These are phyloP conservation scores for Pascua sp. DNA, from an alignment of 1,284 basidiomycete species.

Conservation along the genomic window DNA sequence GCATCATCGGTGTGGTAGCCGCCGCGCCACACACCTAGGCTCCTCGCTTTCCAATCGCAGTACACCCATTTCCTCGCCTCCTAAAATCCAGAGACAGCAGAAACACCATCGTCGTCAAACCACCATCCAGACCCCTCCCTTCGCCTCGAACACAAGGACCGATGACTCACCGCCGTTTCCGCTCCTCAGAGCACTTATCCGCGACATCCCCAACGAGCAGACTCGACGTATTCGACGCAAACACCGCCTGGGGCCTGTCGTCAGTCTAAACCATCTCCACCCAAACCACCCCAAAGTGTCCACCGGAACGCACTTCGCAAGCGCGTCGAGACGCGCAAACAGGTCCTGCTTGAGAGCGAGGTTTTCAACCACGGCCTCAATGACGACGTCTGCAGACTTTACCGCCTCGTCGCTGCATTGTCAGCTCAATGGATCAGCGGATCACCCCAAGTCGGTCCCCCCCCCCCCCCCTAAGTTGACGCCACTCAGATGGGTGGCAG, in stretches of 20 bases:
- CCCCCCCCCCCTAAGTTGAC: too few relatives aligned
- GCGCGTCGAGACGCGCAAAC: conserved; percentile 54
- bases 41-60: too few relatives aligned
- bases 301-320: conserved; percentile 37
- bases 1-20: too few relatives aligned
- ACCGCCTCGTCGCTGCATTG: conserved; percentile 48
- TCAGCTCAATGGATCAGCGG: background rate
- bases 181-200: conserved; percentile 32
- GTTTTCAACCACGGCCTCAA: conserved; percentile 60
- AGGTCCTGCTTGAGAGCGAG: conserved; percentile 56
- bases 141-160: too few relatives aligned
- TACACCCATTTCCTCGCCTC: too few relatives aligned
- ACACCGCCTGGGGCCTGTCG: conserved; percentile 41
- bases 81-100: too few relatives aligned
- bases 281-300: too few relatives aligned
- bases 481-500: too few relatives aligned
- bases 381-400: conserved; percentile 54
- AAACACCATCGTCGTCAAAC: too few relatives aligned
- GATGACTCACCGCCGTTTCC: conserved; percentile 14
- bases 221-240: conserved; percentile 58
- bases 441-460: background rate
- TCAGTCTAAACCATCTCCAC: too few relatives aligned
- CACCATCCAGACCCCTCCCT: too few relatives aligned
- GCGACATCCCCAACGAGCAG: conserved; percentile 56
- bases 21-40: too few relatives aligned